These are phyloP conservation scores for Colletotrichum sojae DNA, from an alignment of 2,329 filamentous ascomycete genomes.

Conservation along the genomic window DNA sequence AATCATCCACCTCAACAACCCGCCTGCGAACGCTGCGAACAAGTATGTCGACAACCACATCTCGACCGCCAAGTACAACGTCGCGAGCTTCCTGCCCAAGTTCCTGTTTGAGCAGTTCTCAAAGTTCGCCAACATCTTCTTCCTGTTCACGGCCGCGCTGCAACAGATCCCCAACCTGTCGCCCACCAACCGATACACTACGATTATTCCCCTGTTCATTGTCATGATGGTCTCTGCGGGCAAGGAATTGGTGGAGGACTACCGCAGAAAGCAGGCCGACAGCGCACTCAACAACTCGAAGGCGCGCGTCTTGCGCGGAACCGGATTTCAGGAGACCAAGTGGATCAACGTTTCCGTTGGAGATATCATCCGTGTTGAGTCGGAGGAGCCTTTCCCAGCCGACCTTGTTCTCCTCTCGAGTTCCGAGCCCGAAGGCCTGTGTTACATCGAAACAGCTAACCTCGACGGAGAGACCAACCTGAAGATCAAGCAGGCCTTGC, in stretches of 20 bases:
- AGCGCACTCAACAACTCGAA: conserved; percentile 90
- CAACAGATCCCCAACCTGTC: conserved; percentile 97
- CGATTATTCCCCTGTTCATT: conserved; percentile 91
- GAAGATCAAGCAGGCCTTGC: conserved; percentile 98
- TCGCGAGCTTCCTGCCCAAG: conserved; percentile 93
- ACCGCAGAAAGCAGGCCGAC: conserved; percentile 89
- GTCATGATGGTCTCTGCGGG: conserved; percentile 95
- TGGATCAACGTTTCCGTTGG: conserved; percentile 96
- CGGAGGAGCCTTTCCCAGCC: conserved; percentile 94
- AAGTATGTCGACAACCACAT: conserved; percentile 98
- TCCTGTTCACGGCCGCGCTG: conserved; percentile 94
- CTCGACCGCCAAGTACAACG: conserved; percentile 97
- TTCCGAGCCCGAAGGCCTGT: conserved; percentile 96
- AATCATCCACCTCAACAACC: conserved; percentile 96
- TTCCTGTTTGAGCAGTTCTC: conserved; percentile 99
- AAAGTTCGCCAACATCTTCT: conserved; percentile 99
- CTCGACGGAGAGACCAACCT: conserved; percentile 97
- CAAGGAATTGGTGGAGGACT: conserved; percentile 96
- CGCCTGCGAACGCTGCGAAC: conserved; percentile 88
- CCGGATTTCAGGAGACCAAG: conserved; percentile 86
- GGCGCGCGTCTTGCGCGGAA: conserved; percentile 85
- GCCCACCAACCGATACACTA: conserved; percentile 95
- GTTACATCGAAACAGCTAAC: conserved; percentile 99
- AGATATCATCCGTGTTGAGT: conserved; percentile 93
- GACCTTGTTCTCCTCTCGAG: conserved; percentile 93